These are phyloP conservation scores for Pharnaceum exiguum DNA, from an alignment of 148 eudicot species.

Conservation along the genomic window DNA sequence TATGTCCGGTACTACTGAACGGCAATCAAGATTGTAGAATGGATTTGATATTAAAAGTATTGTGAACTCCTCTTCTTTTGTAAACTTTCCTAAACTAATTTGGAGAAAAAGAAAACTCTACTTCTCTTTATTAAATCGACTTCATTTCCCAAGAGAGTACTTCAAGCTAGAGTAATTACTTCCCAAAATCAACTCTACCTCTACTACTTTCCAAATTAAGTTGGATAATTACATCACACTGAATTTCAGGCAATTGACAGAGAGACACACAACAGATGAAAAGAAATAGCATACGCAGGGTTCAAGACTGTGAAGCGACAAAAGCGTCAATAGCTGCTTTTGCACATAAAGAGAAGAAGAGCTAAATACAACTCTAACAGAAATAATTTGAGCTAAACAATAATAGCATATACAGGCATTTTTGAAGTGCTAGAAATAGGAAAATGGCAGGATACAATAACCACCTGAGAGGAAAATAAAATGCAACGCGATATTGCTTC, in stretches of 20 bases:
- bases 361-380: background rate
- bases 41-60: too few species aligned
- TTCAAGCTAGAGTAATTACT: too few species aligned
- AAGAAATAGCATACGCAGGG: background rate
- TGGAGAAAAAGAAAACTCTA: too few species aligned
- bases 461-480: conserved; percentile 83
- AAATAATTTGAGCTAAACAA: background rate
- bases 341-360: background rate
- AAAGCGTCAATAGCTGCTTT: background rate
- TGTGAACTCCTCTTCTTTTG: too few species aligned
- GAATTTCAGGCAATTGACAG: background rate
- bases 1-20: background rate
- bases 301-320: background rate
- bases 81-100: too few species aligned
- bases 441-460: background rate
- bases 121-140: too few species aligned
- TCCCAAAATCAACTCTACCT: too few species aligned
- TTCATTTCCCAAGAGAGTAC: too few species aligned
- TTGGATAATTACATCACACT: too few species aligned
- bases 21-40: background rate
- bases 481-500: conserved; percentile 92
- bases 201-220: too few species aligned
- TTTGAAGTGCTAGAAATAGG: background rate
- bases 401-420: background rate
- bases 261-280: background rate